phyloP scores from a whole-genome alignment of 129 eudicot species.

The Erigeron canadensis region DNA sequence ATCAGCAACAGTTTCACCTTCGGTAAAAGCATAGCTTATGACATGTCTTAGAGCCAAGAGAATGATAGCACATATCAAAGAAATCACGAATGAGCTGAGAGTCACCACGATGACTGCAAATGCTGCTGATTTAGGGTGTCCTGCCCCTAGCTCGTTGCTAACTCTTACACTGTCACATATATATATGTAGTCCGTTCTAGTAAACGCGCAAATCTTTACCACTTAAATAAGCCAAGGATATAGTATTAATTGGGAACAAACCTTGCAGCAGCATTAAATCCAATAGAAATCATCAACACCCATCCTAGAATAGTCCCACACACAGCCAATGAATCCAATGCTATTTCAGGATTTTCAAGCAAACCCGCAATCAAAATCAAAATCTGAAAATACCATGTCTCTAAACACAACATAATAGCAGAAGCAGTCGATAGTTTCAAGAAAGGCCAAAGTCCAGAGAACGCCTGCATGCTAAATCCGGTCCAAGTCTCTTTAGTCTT shows the following conservation, averaged over 20 bases:
- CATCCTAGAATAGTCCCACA: constrained; percentile 50
- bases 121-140: constrained; percentile 53
- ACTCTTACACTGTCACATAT: constrained; percentile 48
- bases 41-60: constrained; percentile 37
- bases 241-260: constrained; percentile 15
- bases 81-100: constrained; percentile 35
- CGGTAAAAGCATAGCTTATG: constrained; percentile 48
- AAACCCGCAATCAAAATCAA: constrained; percentile 50
- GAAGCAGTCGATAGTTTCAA: constrained; percentile 44
- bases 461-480: constrained; percentile 46
- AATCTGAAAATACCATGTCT: constrained; percentile 54
- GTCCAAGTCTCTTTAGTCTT: constrained; percentile 43
- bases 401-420: constrained; percentile 54
- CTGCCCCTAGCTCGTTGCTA: constrained; percentile 58
- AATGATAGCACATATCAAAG: constrained; percentile 37
- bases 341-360: constrained; percentile 44
- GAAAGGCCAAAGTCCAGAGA: constrained; percentile 45
- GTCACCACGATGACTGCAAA: constrained; percentile 45
- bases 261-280: constrained; percentile 58
- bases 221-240: no score
- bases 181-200: background rate
- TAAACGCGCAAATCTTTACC: background rate
- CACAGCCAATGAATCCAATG: constrained; percentile 45
- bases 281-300: constrained; percentile 46
- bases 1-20: constrained; percentile 39